Conservation (phyloP, 1,284 basidiomycete species). For the Ustilago vetiveriae region DNA sequence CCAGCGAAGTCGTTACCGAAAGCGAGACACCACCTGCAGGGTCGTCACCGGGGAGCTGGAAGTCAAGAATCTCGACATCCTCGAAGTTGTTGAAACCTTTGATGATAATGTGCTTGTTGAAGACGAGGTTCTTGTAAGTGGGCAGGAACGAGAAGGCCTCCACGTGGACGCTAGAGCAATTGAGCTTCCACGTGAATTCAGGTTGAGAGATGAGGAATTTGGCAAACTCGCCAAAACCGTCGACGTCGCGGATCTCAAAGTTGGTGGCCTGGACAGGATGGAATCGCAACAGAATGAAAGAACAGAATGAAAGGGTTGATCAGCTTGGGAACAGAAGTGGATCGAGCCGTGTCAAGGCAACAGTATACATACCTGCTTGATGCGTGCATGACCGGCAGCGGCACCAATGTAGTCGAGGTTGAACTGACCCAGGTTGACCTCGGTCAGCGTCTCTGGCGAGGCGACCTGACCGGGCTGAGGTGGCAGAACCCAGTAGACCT, state of each 20-base stretch:
- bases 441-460: conserved; percentile 48
- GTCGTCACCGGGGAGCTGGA: conserved; percentile 78
- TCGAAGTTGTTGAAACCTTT: conserved; percentile 77
- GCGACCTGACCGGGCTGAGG: conserved; percentile 43
- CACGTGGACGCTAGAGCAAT: conserved; percentile 73
- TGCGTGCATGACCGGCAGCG: conserved; percentile 65
- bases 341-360: too few species aligned
- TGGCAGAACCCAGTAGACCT: conserved; percentile 66
- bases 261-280: conserved; percentile 49
- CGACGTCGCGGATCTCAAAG: conserved; percentile 63
- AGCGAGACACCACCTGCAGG: conserved; percentile 78
- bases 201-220: conserved; percentile 74
- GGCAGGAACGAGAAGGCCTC: conserved; percentile 72
- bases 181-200: conserved; percentile 78
- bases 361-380: conserved; percentile 61
- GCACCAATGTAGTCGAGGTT: conserved; percentile 61
- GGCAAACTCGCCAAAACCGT: conserved; percentile 65
- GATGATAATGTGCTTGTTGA: conserved; percentile 61
- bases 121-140: conserved; percentile 58
- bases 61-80: conserved; percentile 73
- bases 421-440: conserved; percentile 64
- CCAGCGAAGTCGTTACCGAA: conserved; percentile 72
- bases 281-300: too few species aligned
- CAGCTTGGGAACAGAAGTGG: too few species aligned
- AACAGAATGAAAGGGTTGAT: background rate